Evolutionary conservation across 108 stramenopile species (phyloP).

Genomic region (Schizochytrium sp.): DNA sequence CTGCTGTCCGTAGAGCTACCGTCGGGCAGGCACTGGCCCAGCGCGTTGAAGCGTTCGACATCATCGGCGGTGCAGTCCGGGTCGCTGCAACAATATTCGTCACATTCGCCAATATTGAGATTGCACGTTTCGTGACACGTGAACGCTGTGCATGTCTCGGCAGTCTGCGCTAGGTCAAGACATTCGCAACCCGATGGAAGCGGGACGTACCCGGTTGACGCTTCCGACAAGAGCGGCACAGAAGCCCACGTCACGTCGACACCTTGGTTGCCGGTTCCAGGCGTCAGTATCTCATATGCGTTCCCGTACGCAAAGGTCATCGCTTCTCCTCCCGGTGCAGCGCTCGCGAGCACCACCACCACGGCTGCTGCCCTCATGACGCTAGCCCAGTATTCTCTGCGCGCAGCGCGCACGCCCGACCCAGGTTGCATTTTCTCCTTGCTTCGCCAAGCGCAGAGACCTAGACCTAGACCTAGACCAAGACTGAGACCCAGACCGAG

Average conservation of each 20-base stretch:
- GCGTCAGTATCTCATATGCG: not conserved
- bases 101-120: not conserved
- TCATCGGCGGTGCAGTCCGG: constrained; percentile 3
- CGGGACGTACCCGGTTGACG: not conserved
- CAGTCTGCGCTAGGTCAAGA: not conserved
- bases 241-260: not conserved
- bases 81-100: not conserved
- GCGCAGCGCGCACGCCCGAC: no score
- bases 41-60: not conserved
- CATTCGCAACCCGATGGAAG: not conserved
- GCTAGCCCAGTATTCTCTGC: no score
- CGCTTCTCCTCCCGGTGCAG: not conserved
- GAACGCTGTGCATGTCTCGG: not conserved
- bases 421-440: no score
- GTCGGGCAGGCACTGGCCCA: not conserved
- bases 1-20: not conserved
- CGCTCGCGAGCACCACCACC: no score
- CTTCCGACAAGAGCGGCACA: not conserved
- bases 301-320: not conserved
- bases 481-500: no score
- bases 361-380: no score
- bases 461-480: no score
- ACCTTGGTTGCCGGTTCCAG: not conserved
- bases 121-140: not conserved
- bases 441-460: no score